Conservation (phyloP, 2,329 filamentous ascomycete genomes). For the Ophiostoma angusticollis region DNA sequence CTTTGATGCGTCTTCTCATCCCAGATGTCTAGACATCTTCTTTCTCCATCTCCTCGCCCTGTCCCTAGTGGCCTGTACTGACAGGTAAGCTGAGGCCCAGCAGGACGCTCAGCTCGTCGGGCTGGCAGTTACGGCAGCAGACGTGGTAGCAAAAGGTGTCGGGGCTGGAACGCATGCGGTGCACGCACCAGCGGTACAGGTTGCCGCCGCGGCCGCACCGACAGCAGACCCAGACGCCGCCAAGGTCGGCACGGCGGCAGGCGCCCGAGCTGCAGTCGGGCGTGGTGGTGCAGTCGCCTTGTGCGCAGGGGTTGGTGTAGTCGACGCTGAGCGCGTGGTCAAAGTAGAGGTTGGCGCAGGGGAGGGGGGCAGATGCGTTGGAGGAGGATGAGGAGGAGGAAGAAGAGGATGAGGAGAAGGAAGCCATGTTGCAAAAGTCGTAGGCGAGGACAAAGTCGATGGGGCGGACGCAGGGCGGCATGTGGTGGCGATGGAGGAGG, state of each 20-base stretch:
- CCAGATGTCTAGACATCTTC: too few species aligned
- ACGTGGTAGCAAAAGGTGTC: conserved; percentile 40
- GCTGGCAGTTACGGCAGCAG: conserved; percentile 32
- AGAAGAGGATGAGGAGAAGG: too few species aligned
- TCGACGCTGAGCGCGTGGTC: conserved; percentile 22
- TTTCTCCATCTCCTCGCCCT: too few species aligned
- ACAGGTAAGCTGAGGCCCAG: background rate
- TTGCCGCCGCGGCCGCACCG: conserved; percentile 34
- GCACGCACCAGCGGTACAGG: conserved; percentile 30
- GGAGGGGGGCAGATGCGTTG: too few species aligned
- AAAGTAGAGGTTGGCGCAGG: conserved; percentile 21
- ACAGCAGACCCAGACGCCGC: conserved; percentile 38
- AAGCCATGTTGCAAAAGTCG: conserved; percentile 12
- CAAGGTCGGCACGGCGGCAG: conserved; percentile 36
- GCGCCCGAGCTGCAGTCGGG: conserved; percentile 33
- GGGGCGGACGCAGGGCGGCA: conserved; percentile 9
- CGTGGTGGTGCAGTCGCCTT: conserved; percentile 32
- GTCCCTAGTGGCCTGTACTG: too few species aligned
- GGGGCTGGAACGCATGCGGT: conserved; percentile 31
- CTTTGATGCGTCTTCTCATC: too few species aligned
- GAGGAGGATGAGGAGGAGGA: too few species aligned
- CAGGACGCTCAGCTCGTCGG: conserved; percentile 17
- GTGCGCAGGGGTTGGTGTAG: conserved; percentile 30
- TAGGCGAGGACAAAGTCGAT: conserved; percentile 14
- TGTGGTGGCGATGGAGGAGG: conserved; percentile 37